These are phyloP conservation scores for Cystofilobasidium bisporidii DNA, from an alignment of 768 basidiomycete species.

Conservation along the genomic window DNA sequence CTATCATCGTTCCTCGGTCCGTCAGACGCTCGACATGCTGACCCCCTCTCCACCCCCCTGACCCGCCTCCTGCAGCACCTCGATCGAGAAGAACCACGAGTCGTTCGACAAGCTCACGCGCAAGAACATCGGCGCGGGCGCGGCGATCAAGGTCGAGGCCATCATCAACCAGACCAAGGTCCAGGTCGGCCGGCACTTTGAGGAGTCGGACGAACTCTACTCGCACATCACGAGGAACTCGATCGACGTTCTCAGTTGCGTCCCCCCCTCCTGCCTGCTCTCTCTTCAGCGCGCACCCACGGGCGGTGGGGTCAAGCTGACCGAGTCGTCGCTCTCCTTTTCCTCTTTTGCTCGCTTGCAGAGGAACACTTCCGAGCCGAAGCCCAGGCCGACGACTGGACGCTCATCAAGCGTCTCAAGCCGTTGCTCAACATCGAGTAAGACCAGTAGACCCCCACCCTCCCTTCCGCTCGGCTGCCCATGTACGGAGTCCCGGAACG, in stretches of 20 bases:
- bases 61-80: slow-evolving; percentile 54
- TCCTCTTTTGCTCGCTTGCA: neutral
- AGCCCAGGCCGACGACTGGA: slow-evolving; percentile 83
- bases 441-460: too few relatives aligned
- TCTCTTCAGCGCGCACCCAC: too few relatives aligned
- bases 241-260: slow-evolving; percentile 88
- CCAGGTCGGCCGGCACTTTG: slow-evolving; percentile 35
- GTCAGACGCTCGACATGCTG: too few relatives aligned
- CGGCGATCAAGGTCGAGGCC: slow-evolving; percentile 97
- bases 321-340: neutral
- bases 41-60: slow-evolving; percentile 18
- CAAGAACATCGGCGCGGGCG: slow-evolving; percentile 44
- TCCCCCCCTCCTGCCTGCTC: slow-evolving; percentile 38
- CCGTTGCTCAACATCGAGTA: slow-evolving; percentile 32
- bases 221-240: slow-evolving; percentile 84
- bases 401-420: slow-evolving; percentile 79
- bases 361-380: neutral
- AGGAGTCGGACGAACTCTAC: slow-evolving; percentile 83
- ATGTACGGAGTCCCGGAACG: too few relatives aligned
- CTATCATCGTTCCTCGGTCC: neutral
- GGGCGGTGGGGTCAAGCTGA: too few relatives aligned
- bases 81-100: slow-evolving; percentile 96
- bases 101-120: slow-evolving; percentile 37
- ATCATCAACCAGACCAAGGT: slow-evolving; percentile 62
- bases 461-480: too few relatives aligned